Evolutionary conservation across 192 early-diverging fungal genomes (phyloP).

Genomic region (Nowakowskiella sp.): DNA sequence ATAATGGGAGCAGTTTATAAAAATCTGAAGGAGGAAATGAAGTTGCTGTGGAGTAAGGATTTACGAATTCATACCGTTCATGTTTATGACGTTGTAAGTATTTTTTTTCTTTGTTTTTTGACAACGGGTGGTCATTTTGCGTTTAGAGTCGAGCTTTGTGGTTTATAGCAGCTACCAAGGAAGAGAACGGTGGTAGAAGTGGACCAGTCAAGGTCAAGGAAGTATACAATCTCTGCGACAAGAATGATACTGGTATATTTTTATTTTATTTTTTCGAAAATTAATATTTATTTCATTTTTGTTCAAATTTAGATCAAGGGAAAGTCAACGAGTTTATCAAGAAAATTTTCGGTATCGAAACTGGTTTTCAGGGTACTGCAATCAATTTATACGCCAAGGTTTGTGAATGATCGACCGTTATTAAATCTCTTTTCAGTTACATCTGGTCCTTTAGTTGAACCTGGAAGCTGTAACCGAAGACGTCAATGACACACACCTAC

Average conservation of each 20-base stretch:
- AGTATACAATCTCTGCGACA: slow-evolving; percentile 81
- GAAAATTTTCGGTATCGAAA: slow-evolving; percentile 70
- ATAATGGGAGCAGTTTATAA: slow-evolving; percentile 88
- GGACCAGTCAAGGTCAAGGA: slow-evolving; percentile 28
- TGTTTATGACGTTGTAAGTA: slow-evolving; percentile 66
- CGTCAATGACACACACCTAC: slow-evolving; percentile 87
- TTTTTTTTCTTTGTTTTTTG: not conserved
- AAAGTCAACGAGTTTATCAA: slow-evolving; percentile 63
- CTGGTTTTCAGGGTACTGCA: slow-evolving; percentile 72
- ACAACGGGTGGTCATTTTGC: not conserved
- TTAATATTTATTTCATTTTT: not conserved
- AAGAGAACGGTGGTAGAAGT: slow-evolving; percentile 37
- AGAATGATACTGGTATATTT: slow-evolving; percentile 70
- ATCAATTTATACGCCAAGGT: slow-evolving; percentile 76
- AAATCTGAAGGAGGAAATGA: slow-evolving; percentile 77
- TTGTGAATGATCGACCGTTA: slow-evolving; percentile 9
- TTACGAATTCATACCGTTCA: slow-evolving; percentile 93
- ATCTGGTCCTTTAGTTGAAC: slow-evolving; percentile 50
- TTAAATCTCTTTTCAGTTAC: slow-evolving; percentile 2
- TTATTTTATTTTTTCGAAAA: not conserved
- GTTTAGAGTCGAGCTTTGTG: slow-evolving; percentile 38
- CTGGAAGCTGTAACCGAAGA: slow-evolving; percentile 81
- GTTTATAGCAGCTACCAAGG: slow-evolving; percentile 38
- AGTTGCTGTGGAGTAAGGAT: slow-evolving; percentile 86
- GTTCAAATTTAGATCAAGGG: slow-evolving; percentile 55